Evolutionary conservation across 1,284 basidiomycete species (phyloP).

Genomic region (Cryptococcus maquisensis): DNA sequence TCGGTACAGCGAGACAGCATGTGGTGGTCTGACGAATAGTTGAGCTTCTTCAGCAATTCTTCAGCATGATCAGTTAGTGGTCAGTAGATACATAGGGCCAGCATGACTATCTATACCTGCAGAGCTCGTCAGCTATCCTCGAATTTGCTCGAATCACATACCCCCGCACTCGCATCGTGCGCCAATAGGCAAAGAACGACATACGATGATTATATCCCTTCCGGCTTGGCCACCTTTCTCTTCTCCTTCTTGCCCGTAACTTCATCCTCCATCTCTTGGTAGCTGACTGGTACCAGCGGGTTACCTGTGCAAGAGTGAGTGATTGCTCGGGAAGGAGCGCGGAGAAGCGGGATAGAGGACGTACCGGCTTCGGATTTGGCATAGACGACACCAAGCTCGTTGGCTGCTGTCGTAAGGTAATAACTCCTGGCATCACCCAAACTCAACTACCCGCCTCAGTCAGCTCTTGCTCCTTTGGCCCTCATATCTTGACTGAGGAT

Average conservation of each 20-base stretch:
- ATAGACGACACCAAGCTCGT: slow-evolving; percentile 69
- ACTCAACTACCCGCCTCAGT: slow-evolving; percentile 62
- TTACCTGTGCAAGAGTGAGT: slow-evolving; percentile 28
- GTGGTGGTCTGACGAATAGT: too few species aligned
- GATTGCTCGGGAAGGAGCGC: not conserved
- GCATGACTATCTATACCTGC: too few species aligned
- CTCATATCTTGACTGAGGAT: not conserved
- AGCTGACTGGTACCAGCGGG: slow-evolving; percentile 45
- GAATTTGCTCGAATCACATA: too few species aligned
- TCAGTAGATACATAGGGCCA: not conserved
- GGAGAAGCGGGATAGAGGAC: slow-evolving; percentile 5
- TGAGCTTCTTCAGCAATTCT: too few species aligned
- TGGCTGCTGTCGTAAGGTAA: slow-evolving; percentile 89
- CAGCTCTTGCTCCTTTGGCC: not conserved
- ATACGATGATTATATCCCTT: slow-evolving; percentile 23
- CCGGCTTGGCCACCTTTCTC: slow-evolving; percentile 50
- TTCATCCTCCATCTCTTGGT: slow-evolving; percentile 50
- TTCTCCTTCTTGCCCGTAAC: slow-evolving; percentile 44
- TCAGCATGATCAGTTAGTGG: too few species aligned
- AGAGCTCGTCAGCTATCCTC: too few species aligned
- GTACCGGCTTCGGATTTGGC: slow-evolving; percentile 46
- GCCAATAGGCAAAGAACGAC: too few species aligned
- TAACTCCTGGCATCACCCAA: slow-evolving; percentile 90
- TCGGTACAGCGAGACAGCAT: too few species aligned
- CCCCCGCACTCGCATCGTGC: too few species aligned